These are phyloP conservation scores for Solanum sparsipilum DNA, from an alignment of 257 asterid genomes.

Conservation along the genomic window DNA sequence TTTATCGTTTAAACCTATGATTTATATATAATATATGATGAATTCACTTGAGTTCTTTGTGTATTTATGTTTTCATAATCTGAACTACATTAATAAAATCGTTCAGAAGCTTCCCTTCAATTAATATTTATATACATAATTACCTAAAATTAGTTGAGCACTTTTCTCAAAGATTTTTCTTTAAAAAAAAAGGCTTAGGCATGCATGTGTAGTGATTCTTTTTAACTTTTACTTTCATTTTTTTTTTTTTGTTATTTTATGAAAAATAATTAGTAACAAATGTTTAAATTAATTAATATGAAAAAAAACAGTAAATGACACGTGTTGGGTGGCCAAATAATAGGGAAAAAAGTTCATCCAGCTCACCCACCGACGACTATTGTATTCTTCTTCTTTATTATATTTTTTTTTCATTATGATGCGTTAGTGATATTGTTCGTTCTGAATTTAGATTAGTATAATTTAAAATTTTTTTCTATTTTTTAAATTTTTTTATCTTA, in stretches of 20 bases:
- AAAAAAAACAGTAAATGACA: background rate
- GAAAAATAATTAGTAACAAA: background rate
- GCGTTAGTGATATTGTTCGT: too few relatives aligned
- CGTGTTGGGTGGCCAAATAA: background rate
- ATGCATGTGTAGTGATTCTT: background rate
- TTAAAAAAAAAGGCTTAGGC: too few relatives aligned
- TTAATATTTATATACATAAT: background rate
- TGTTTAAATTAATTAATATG: background rate
- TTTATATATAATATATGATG: background rate
- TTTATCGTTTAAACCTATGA: rapidly evolving
- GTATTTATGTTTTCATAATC: too few relatives aligned
- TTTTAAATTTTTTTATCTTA: too few relatives aligned
- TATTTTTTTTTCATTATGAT: rapidly evolving
- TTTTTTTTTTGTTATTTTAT: background rate
- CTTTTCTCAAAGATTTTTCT: background rate
- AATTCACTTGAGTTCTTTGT: too few relatives aligned
- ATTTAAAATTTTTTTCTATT: too few relatives aligned
- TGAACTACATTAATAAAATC: too few relatives aligned
- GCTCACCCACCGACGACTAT: background rate
- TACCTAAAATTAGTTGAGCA: background rate
- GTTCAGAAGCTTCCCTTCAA: background rate
- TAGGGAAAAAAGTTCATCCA: background rate
- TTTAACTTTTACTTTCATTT: background rate
- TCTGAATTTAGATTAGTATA: rapidly evolving
- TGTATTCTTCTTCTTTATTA: too few relatives aligned